Evolutionary conservation across 257 asterid species (phyloP).

Genomic region (Datura wrightii): DNA sequence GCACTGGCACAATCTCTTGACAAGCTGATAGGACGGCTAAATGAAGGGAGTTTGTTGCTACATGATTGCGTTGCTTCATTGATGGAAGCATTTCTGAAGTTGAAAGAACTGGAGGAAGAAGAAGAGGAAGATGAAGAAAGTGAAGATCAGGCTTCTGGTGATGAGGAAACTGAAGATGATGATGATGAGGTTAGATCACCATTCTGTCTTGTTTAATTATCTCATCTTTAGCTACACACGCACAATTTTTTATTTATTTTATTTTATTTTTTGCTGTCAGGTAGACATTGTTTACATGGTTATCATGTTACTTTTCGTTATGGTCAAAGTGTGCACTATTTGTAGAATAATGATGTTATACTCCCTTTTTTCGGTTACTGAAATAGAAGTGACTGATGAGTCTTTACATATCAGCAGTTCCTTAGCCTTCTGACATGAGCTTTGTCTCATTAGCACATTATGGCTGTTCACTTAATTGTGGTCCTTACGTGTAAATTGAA

Average conservation of each 20-base stretch:
- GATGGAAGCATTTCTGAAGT: constrained; percentile 44
- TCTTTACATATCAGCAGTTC: background rate
- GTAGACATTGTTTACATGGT: constrained; percentile 15
- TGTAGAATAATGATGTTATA: background rate
- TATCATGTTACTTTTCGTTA: background rate
- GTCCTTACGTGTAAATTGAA: constrained; percentile 19
- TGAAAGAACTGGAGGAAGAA: constrained; percentile 41
- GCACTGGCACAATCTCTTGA: constrained; percentile 45
- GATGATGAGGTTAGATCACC: constrained; percentile 38
- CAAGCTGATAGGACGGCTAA: constrained; percentile 36
- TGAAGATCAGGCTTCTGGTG: constrained; percentile 41
- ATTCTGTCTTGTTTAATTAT: constrained; percentile 15
- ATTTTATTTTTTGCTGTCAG: background rate
- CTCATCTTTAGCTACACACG: background rate
- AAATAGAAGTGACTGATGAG: constrained; percentile 12
- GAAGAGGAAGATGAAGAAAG: constrained; percentile 39
- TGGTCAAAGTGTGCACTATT: constrained; percentile 10
- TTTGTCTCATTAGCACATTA: constrained; percentile 14
- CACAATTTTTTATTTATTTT: too few species aligned
- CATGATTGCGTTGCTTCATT: constrained; percentile 41
- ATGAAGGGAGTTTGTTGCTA: constrained; percentile 29
- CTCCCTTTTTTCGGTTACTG: background rate
- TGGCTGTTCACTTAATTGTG: constrained; percentile 3
- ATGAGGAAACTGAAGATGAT: constrained; percentile 44
- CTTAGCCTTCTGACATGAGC: constrained; percentile 22